phyloP scores from a whole-genome alignment of 345 rosid species.

The Passiflora organensis region DNA sequence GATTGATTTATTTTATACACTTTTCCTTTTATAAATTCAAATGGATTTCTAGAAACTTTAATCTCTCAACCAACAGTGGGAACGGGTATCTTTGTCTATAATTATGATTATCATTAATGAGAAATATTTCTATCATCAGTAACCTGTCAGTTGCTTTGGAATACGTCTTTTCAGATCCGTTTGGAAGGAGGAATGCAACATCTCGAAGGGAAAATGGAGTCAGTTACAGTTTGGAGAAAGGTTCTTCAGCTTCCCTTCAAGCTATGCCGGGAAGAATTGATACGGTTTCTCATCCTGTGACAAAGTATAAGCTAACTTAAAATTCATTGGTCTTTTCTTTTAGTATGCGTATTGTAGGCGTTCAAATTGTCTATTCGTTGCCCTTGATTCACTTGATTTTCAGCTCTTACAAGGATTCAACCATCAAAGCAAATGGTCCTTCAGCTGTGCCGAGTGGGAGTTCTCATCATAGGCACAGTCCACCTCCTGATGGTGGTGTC shows the following conservation, averaged over 20 bases:
- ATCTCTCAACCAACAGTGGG: not conserved
- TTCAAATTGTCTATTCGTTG: not conserved
- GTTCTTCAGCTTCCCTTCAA: constrained; percentile 23
- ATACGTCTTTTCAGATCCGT: constrained; percentile 29
- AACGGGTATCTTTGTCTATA: not conserved
- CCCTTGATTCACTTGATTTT: not conserved
- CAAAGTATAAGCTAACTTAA: constrained; percentile 34
- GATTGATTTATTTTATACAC: not conserved
- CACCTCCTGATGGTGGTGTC: constrained; percentile 14
- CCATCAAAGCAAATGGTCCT: constrained; percentile 29
- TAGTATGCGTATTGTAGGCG: not conserved
- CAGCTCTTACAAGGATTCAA: constrained; percentile 32
- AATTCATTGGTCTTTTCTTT: not conserved
- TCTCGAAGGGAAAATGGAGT: constrained; percentile 54
- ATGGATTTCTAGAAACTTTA: not conserved
- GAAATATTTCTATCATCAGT: not conserved
- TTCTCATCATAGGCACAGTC: constrained; percentile 20
- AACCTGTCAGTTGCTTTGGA: constrained; percentile 1
- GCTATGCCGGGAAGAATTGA: constrained; percentile 36
- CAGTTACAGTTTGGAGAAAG: constrained; percentile 34
- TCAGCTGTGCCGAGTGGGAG: constrained; percentile 36
- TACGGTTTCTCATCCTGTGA: constrained; percentile 24
- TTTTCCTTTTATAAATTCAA: not conserved
- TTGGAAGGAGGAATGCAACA: constrained; percentile 44
- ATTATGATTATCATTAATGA: not conserved